A percentile compares a stretch with the other conserved stretches of the same genome.
Conservation (phyloP, 805 yeast genomes). For the Blastobotrys terrestris region DNA sequence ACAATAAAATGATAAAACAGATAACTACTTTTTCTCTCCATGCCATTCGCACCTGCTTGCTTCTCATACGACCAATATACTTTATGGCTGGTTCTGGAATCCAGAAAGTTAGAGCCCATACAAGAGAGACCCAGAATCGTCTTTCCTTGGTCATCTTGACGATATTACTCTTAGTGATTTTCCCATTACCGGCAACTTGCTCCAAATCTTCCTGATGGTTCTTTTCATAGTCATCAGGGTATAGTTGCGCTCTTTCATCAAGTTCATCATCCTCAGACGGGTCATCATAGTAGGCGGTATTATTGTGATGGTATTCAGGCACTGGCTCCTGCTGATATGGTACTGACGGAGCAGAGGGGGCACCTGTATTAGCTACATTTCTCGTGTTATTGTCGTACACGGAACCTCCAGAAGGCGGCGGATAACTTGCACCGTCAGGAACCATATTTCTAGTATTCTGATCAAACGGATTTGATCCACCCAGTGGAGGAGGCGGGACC, state of each 20-base stretch:
- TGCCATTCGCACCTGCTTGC: slow-evolving; percentile 37
- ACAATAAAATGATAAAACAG: slow-evolving; percentile 30
- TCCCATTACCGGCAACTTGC: slow-evolving; percentile 25
- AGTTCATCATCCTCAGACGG: slow-evolving; percentile 15
- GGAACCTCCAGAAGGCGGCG: too few relatives aligned
- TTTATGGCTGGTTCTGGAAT: slow-evolving; percentile 33
- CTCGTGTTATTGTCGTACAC: not conserved
- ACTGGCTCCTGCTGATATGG: not conserved
- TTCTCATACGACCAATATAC: slow-evolving; percentile 34
- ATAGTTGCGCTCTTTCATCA: slow-evolving; percentile 31
- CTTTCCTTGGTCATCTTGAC: slow-evolving; percentile 27
- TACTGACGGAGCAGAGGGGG: not conserved
- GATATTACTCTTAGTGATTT: slow-evolving; percentile 23
- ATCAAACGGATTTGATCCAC: not conserved
- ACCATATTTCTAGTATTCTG: not conserved
- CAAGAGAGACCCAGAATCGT: slow-evolving; percentile 33
- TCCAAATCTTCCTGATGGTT: slow-evolving; percentile 30
- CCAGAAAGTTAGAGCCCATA: slow-evolving; percentile 38
- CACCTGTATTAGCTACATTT: not conserved
- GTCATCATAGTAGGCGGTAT: not conserved
- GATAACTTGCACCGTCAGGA: not conserved
- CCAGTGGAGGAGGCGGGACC: too few relatives aligned
- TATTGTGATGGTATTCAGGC: not conserved
- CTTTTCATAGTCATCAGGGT: slow-evolving; percentile 32
- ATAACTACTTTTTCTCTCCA: slow-evolving; percentile 38